Evolutionary conservation across 768 basidiomycete genomes (phyloP).

Genomic region (Exidia glandulosa): DNA sequence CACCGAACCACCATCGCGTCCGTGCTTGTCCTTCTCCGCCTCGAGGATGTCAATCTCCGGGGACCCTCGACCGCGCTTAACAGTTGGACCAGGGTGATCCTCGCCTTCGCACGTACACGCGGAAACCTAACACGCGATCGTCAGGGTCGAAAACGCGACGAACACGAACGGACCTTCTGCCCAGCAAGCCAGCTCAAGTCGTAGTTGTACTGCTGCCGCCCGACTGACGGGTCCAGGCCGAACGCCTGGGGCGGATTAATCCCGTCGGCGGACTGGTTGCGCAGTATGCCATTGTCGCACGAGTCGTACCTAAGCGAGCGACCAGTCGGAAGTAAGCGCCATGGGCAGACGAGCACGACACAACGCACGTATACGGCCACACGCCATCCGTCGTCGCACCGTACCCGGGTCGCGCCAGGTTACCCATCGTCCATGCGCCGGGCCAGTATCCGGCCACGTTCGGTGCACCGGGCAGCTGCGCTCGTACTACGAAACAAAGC

Average conservation of each 20-base stretch:
- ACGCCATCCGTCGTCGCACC: conserved; percentile 8
- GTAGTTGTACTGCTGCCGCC: conserved; percentile 39
- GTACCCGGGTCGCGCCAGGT: conserved; percentile 15
- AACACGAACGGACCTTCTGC: too few species aligned
- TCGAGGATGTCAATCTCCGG: conserved; percentile 29
- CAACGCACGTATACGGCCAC: conserved; percentile 3
- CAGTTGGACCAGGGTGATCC: conserved; percentile 25
- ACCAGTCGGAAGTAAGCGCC: too few species aligned
- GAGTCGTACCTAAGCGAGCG: conserved; percentile 43
- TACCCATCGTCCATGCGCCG: conserved; percentile 12
- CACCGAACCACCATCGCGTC: conserved; percentile 17
- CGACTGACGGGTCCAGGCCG: conserved; percentile 33
- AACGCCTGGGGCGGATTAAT: conserved; percentile 47
- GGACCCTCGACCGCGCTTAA: conserved; percentile 16
- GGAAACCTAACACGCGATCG: too few species aligned
- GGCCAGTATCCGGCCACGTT: neutral
- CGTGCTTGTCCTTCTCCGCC: conserved; percentile 18
- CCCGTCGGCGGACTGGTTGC: conserved; percentile 41
- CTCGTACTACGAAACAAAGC: conserved; percentile 21
- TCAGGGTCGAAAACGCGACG: too few species aligned
- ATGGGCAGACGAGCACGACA: too few species aligned
- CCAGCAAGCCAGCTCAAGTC: conserved; percentile 67
- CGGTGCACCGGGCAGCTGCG: neutral
- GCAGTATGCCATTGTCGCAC: conserved; percentile 50
- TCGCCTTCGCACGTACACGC: conserved; percentile 26